Conservation (phyloP, 1,284 basidiomycete genomes). For the Afroboletus lepidellus region DNA sequence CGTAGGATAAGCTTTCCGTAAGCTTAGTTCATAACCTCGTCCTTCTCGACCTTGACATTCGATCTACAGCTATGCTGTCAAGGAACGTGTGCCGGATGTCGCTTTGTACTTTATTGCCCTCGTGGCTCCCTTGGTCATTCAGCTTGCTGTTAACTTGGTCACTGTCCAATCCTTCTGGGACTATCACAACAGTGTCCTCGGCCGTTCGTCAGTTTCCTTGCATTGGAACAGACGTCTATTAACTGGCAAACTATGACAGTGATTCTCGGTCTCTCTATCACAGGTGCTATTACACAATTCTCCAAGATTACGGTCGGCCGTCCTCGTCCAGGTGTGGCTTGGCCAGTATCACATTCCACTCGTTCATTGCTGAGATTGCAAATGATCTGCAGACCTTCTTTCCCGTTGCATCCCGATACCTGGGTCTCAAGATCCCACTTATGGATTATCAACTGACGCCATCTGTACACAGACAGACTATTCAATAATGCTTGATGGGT, state of each 20-base stretch:
- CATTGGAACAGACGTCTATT: constrained; percentile 10
- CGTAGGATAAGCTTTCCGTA: constrained; percentile 57
- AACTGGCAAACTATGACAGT: constrained; percentile 43
- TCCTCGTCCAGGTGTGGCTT: constrained; percentile 70
- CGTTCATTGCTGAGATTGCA: background rate
- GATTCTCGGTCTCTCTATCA: constrained; percentile 69
- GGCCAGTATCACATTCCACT: background rate
- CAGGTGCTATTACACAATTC: constrained; percentile 82
- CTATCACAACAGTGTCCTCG: constrained; percentile 78
- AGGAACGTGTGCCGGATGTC: constrained; percentile 80
- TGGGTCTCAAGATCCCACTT: constrained; percentile 68
- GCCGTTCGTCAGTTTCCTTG: constrained; percentile 48
- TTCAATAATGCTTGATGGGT: constrained; percentile 74
- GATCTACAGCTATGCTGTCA: constrained; percentile 68
- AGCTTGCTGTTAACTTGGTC: constrained; percentile 66
- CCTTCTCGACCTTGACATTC: constrained; percentile 23
- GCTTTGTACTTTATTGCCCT: constrained; percentile 70
- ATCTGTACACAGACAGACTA: constrained; percentile 78
- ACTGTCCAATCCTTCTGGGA: constrained; percentile 87
- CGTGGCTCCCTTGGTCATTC: constrained; percentile 65
- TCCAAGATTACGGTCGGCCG: constrained; percentile 88
- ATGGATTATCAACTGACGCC: constrained; percentile 69
- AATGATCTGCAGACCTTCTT: constrained; percentile 60
- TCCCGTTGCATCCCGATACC: constrained; percentile 76
- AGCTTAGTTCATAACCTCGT: constrained; percentile 26